Evolutionary conservation across 495 filamentous ascomycete species (phyloP).

Genomic region (Penicillium parvum): DNA sequence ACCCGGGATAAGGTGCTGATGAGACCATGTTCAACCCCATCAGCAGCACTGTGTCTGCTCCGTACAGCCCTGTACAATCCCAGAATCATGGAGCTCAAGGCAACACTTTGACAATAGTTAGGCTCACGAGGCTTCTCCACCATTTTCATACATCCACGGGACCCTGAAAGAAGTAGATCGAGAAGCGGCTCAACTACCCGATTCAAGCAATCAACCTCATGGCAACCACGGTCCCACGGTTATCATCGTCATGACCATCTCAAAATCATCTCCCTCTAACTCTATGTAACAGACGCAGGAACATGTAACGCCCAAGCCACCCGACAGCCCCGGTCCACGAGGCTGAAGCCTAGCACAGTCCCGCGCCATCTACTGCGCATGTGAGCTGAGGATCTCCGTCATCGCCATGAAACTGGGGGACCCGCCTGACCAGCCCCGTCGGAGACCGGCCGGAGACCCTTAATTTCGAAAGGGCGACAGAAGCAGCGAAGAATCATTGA

Average conservation of each 20-base stretch:
- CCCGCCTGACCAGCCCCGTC: constrained; percentile 18
- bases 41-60: too few relatives aligned
- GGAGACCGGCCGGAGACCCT: constrained; percentile 16
- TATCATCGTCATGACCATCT: background rate
- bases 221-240: constrained; percentile 3
- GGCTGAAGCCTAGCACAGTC: constrained; percentile 5
- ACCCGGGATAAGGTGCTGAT: too few relatives aligned
- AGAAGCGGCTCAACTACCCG: background rate
- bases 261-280: too few relatives aligned
- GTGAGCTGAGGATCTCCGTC: constrained; percentile 14
- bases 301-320: constrained; percentile 13
- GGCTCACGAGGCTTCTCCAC: too few relatives aligned
- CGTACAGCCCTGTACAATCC: too few relatives aligned
- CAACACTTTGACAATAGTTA: too few relatives aligned
- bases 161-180: too few relatives aligned
- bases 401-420: constrained; percentile 11
- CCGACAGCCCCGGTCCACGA: constrained; percentile 12
- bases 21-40: too few relatives aligned
- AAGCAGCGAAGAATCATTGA: background rate
- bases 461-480: background rate
- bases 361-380: too few relatives aligned
- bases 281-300: too few relatives aligned
- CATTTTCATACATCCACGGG: too few relatives aligned
- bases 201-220: constrained; percentile 1
- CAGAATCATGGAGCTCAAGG: too few relatives aligned